Percentiles rank a stretch among this genome's conserved stretches.
phyloP scores from a whole-genome alignment of 108 stramenopile species.

The Nitzschia putrida region DNA sequence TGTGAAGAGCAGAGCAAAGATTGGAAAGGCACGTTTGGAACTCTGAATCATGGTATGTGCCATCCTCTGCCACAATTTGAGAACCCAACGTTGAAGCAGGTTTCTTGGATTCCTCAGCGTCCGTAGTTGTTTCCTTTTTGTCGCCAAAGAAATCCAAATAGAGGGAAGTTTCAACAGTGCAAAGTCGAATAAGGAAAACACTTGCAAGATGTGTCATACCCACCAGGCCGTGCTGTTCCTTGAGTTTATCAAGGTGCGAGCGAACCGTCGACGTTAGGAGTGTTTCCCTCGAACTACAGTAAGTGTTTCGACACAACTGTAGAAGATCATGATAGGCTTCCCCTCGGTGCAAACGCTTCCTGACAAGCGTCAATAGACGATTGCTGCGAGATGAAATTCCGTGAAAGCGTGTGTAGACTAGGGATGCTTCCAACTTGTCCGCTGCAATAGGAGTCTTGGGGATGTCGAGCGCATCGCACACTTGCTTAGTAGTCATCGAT shows the following conservation, averaged over 20 bases:
- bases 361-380: slow-evolving; percentile 62
- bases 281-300: slow-evolving; percentile 63
- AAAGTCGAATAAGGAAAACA: slow-evolving; percentile 85
- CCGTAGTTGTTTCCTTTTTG: slow-evolving; percentile 41
- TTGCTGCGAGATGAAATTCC: slow-evolving; percentile 83
- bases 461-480: slow-evolving; percentile 64
- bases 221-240: slow-evolving; percentile 79
- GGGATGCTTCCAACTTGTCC: slow-evolving; percentile 83
- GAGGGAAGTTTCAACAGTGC: slow-evolving; percentile 80
- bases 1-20: slow-evolving; percentile 74
- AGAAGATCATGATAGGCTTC: slow-evolving; percentile 79
- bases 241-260: slow-evolving; percentile 82
- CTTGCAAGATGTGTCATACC: slow-evolving; percentile 87
- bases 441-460: slow-evolving; percentile 63
- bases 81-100: slow-evolving; percentile 46
- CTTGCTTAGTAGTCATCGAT: slow-evolving; percentile 58
- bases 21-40: slow-evolving; percentile 75
- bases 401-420: slow-evolving; percentile 87
- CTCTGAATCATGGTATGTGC: slow-evolving; percentile 65
- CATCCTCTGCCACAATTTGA: slow-evolving; percentile 62
- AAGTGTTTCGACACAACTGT: slow-evolving; percentile 73
- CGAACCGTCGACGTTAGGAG: slow-evolving; percentile 69
- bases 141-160: slow-evolving; percentile 89
- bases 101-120: slow-evolving; percentile 25
- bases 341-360: slow-evolving; percentile 53